phyloP scores from a whole-genome alignment of 2,329 filamentous ascomycete genomes.

The Aspergillus sp. region DNA sequence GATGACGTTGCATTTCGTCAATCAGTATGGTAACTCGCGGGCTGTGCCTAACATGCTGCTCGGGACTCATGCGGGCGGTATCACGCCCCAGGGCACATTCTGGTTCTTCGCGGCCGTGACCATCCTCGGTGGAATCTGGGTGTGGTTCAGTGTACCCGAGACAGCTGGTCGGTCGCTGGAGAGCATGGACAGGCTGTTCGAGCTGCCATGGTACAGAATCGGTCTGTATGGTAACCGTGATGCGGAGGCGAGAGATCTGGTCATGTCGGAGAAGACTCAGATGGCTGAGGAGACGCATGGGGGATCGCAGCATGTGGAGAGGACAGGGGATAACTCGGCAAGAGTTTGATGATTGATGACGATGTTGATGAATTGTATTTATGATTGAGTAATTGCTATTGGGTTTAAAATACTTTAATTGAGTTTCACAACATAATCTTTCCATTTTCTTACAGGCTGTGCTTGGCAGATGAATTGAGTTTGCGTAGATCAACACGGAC shows the following conservation, averaged over 20 bases:
- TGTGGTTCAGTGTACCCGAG: conserved; percentile 69
- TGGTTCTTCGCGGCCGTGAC: conserved; percentile 71
- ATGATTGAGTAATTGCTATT: too few species aligned
- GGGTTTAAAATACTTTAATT: too few species aligned
- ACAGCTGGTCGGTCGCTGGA: conserved; percentile 54
- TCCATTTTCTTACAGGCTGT: too few species aligned
- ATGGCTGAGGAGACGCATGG: conserved; percentile 5
- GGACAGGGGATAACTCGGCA: background rate
- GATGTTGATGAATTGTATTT: too few species aligned
- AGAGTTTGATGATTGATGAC: background rate
- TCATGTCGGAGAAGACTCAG: conserved; percentile 20
- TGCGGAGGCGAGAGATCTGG: conserved; percentile 22
- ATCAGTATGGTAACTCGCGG: conserved; percentile 72
- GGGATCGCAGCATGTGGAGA: conserved; percentile 11
- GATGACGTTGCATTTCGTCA: conserved; percentile 75
- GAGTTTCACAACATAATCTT: too few species aligned
- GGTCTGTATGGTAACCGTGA: conserved; percentile 42
- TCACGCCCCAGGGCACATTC: conserved; percentile 64
- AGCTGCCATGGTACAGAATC: conserved; percentile 70
- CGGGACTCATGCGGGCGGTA: conserved; percentile 24
- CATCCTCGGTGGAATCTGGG: conserved; percentile 63
- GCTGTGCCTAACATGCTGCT: conserved; percentile 73
- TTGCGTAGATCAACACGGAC: too few species aligned
- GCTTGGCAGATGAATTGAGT: too few species aligned
- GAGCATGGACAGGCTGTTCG: conserved; percentile 68